Base-by-base conservation (phyloP, 164 flowering plant species). In the Vitis amurensis region DNA sequence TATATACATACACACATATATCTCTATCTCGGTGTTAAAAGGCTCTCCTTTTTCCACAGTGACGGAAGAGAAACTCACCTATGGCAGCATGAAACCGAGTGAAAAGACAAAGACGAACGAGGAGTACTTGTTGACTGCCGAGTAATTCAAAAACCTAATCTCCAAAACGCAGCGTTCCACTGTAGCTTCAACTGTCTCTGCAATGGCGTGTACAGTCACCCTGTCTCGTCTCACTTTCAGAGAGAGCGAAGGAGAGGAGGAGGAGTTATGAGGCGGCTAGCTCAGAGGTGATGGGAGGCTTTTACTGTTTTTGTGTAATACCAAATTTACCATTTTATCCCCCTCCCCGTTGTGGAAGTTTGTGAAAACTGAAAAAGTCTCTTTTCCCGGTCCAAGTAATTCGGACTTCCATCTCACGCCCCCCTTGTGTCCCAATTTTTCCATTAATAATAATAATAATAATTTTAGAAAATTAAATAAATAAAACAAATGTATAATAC, bases 241-340 rank as follows among this genome's bases (percentile, higher is more conserved):
- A 31, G 44, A 31, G 44, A 31, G 44, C 4, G 44, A 23, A 19
- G 2, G 3, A 10, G 59, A 55, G 17, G 51, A 50, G 3, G 59
- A 68, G 77, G 77, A 67, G 72, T 67, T 50, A 60, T 69, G 77
- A 79, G 70, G 74, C 72, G 77, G 74, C 77, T 70, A 68, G 64
- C 55, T 57, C 77, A 74, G 73, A 69, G 47, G 59, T 12, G 58
- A 55, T 61, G 51, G 71, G 62, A 50, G 12, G 52, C 37, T 13
- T 62, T 55, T 50, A 58, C 29, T 57, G 14, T 50, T 9, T 58
- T 19, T 59, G 11, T 11, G n/a, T 0, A 67, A 60, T 57, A 15
- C 62, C 66, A 0, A 8, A 62, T 50, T 31, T 57, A 69, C 72
- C 77, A 67, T 31, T 31, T 31, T 31, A 31, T 31, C 44, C 44